Base-by-base conservation (phyloP, 768 basidiomycete species). In the Pulveroboletus sp. region DNA sequence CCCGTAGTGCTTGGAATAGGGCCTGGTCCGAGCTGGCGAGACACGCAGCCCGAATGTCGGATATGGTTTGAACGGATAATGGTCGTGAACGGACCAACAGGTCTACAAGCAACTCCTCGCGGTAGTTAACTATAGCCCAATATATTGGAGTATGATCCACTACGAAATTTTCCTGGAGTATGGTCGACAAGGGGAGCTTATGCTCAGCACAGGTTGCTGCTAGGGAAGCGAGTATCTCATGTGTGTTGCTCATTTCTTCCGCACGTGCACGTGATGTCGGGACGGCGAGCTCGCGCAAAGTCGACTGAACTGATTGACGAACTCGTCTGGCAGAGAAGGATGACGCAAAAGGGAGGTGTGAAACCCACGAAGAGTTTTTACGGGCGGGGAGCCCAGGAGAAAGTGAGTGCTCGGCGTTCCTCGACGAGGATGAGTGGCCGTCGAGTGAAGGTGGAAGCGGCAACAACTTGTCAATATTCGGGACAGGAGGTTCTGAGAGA, bases 41-140 rank as follows among this genome's bases (percentile, higher is more conserved):
- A 58, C 88, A 90, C 1, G 85, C 87, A 3, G 76, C 72, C 7
- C 85, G 78, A 36, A 87, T 72, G 21, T 90, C 88, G 6, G 75
- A 75, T 10, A 81, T 70, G 1, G 82, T 79, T 23, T 49, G 56
- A 4, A 58, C 29, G 3, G 64, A 57, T 10, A 79, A 56, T 7
- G 76, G 75, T 0, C 72, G 41, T 0, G 84, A 75, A 50, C 78
- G 72, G 1, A 73, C 70, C 47, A 89, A 67, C 11, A 88, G 65
- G 0, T 77, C 75, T 19, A 80, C 65, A 2, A 86, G 62, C 24
- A 78, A 55, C 32, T 69, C 51, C n/a, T 57, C 16, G 23, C 57
- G 56, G 25, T 80, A 78, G 54, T 66, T 51, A 36, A 64, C 53
- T 10, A 66, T 42, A 20, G 64, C 65, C 66, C 65, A 66, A 32